Base-by-base conservation (phyloP, 1,139 yeast species). In the Taphrina wiesneri region DNA sequence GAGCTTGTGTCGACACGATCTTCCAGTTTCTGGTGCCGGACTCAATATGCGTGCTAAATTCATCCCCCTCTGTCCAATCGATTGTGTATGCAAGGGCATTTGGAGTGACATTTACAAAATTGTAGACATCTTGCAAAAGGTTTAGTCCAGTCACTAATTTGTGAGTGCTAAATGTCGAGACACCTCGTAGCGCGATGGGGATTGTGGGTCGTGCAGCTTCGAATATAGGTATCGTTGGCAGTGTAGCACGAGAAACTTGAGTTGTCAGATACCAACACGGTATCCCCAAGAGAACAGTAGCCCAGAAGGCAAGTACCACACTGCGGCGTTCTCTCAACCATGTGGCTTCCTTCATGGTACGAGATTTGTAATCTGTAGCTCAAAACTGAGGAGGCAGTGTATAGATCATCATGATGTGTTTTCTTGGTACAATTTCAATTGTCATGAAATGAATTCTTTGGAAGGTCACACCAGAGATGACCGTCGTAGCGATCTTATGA, bases 241-340 rank as follows among this genome's bases (percentile, higher is more conserved):
- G 78, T 30, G 85, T 84, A 0, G 96, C 95, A 69, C 96, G 80
- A 72, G 88, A 84, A 9, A 90, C 85, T 23, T 86, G 81, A 3
- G 97, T 89, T 43, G 96, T 84, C 57, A 77, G 75, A 67, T 81
- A 77, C 87, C 93, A 90, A 69, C 89, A 75, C 1, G 97, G 97
- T 21, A 85, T 73, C 1, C 96, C 97, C n/a, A 88, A 75, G 5
- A 81, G 71, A 1, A 80, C 70, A 56, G 85, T 81, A 72, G 73
- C 53, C 65, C 64, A 60, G 47, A 60, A 60, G 28, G 64, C 49
- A 5, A 49, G 28, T 7, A 60, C 32, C 6, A 60, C 57, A 17
- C 25, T 41, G 7, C 64, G 56, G 15, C 64, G 64, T 43, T 60
- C 39, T 15, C 36, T 25, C 15, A 25, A 15, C 59, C 59, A 54